Evolutionary conservation across 2,329 filamentous ascomycete species (phyloP).

Genomic region (Fusarium liriodendri): DNA sequence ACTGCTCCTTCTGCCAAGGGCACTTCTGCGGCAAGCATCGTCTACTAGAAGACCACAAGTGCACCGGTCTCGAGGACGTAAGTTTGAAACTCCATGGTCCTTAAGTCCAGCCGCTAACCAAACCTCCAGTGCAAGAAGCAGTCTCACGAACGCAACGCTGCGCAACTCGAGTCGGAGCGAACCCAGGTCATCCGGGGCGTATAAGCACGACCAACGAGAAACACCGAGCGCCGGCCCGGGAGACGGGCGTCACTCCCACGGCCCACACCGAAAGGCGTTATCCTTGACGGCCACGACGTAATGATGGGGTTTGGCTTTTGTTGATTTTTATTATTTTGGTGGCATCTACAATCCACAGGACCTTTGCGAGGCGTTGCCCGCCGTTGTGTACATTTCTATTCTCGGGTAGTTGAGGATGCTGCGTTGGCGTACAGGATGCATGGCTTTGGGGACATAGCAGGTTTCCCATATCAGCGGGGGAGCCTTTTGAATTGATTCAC

Average conservation of each 20-base stretch:
- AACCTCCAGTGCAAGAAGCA: constrained; percentile 86
- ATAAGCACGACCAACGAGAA: constrained; percentile 55
- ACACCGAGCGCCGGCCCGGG: constrained; percentile 12
- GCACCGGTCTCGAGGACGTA: constrained; percentile 89
- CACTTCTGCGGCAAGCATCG: constrained; percentile 97
- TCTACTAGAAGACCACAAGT: constrained; percentile 93
- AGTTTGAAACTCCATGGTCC: constrained; percentile 47
- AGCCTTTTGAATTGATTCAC: constrained; percentile 36
- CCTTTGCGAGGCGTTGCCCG: constrained; percentile 36
- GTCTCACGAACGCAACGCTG: constrained; percentile 92
- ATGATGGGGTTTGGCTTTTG: constrained; percentile 36
- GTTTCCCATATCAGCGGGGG: constrained; percentile 32
- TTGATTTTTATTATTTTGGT: constrained; percentile 8
- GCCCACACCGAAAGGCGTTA: constrained; percentile 11
- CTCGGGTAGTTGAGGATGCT: constrained; percentile 33
- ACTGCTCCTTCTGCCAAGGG: constrained; percentile 94
- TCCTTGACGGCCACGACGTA: constrained; percentile 42
- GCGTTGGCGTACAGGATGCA: constrained; percentile 44
- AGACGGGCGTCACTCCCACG: constrained; percentile 35
- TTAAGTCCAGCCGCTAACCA: constrained; percentile 5
- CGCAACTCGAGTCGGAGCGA: constrained; percentile 90
- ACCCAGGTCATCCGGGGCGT: constrained; percentile 95
- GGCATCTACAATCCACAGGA: constrained; percentile 29
- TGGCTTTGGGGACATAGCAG: constrained; percentile 25
- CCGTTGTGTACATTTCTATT: constrained; percentile 39